A percentile compares a stretch with the other conserved stretches of the same genome.
These are phyloP conservation scores for Tilletia horrida DNA, from an alignment of 1,284 basidiomycete species.

Conservation along the genomic window DNA sequence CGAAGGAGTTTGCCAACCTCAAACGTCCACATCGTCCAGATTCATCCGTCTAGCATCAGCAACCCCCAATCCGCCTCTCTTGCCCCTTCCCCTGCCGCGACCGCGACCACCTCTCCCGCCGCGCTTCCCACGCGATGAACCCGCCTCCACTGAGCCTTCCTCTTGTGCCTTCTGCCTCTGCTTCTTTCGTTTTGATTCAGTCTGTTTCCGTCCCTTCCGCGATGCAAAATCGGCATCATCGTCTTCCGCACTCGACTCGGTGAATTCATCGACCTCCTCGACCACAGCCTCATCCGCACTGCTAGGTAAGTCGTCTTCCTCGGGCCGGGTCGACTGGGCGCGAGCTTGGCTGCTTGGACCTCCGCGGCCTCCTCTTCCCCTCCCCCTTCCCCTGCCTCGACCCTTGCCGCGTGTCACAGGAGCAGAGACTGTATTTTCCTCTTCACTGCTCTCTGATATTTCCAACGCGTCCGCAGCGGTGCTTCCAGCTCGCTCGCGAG, in stretches of 20 bases:
- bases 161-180: background rate
- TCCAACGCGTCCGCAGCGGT: background rate
- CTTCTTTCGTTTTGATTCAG: constrained; percentile 6
- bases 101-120: background rate
- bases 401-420: background rate
- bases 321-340: constrained; percentile 4
- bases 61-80: background rate
- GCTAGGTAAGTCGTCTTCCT: constrained; percentile 3
- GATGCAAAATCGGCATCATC: background rate
- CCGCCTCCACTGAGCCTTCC: background rate
- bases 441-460: background rate
- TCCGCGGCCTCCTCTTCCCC: constrained; percentile 10
- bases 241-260: constrained; percentile 11
- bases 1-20: background rate
- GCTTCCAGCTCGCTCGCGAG: background rate
- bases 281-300: background rate
- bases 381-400: background rate
- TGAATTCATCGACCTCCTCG: background rate
- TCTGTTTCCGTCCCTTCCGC: background rate
- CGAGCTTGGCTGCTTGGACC: background rate
- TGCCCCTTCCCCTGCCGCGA: constrained; percentile 1
- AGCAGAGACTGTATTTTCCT: background rate
- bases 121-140: background rate
- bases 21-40: constrained; percentile 7
- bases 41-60: constrained; percentile 12